Conservation (phyloP, 768 basidiomycete genomes). For the Macrolepiota albuminosa region DNA sequence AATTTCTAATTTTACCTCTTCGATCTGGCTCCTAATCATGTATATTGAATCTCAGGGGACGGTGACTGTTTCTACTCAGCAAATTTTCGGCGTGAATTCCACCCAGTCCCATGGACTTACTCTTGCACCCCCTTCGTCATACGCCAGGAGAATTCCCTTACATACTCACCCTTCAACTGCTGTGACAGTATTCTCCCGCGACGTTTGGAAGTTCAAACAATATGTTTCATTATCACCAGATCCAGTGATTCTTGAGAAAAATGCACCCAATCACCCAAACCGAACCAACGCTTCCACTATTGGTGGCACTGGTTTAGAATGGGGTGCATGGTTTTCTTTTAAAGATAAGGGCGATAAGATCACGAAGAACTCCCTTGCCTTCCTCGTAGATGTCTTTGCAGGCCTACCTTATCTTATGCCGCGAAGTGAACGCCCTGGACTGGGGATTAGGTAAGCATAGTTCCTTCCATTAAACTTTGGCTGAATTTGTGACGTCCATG, state of each 20-base stretch:
- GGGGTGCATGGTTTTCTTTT: slow-evolving; percentile 57
- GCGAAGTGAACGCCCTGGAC: slow-evolving; percentile 31
- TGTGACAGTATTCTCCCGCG: slow-evolving; percentile 14
- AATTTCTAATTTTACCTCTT: neutral
- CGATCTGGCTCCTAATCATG: neutral
- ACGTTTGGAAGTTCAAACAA: slow-evolving; percentile 29
- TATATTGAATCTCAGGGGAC: slow-evolving; percentile 28
- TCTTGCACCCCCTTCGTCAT: slow-evolving; percentile 49
- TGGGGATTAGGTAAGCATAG: slow-evolving; percentile 25
- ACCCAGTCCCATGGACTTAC: slow-evolving; percentile 20
- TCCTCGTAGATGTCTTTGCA: slow-evolving; percentile 52
- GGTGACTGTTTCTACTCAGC: slow-evolving; percentile 45
- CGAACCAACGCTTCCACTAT: slow-evolving; percentile 36
- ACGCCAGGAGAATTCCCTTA: slow-evolving; percentile 58
- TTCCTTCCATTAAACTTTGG: neutral
- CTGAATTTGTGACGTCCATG: neutral
- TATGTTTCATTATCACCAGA: slow-evolving; percentile 38
- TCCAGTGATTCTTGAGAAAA: slow-evolving; percentile 31
- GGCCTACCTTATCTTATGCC: slow-evolving; percentile 47
- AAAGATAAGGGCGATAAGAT: slow-evolving; percentile 36
- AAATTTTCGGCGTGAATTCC: slow-evolving; percentile 50
- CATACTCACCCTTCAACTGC: slow-evolving; percentile 46
- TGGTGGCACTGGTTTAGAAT: slow-evolving; percentile 51
- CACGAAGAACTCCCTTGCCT: slow-evolving; percentile 46
- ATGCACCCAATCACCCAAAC: slow-evolving; percentile 29